Conservation (phyloP, 208 protist genomes). For the Naegleria gruberi region DNA sequence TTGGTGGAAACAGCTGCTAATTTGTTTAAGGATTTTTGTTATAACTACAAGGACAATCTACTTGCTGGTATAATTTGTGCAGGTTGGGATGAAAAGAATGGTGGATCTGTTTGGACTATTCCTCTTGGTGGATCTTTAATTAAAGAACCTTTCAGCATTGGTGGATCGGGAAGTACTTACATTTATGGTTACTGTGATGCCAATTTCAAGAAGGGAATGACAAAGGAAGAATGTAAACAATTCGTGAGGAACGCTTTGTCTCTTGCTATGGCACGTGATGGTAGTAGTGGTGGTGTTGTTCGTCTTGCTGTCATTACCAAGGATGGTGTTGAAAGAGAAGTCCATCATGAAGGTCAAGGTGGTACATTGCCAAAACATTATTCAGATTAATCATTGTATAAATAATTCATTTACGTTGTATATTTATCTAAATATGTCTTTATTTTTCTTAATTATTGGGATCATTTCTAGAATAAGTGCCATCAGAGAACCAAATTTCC, state of each 20-base stretch:
- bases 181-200: slow-evolving; percentile 96
- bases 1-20: slow-evolving; percentile 87
- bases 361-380: neutral
- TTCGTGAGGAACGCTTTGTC: slow-evolving; percentile 89
- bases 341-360: neutral
- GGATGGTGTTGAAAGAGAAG: slow-evolving; percentile 44
- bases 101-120: slow-evolving; percentile 92
- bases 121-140: slow-evolving; percentile 83
- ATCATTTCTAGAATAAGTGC: no score
- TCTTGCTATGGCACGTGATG: slow-evolving; percentile 94
- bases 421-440: no score
- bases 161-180: slow-evolving; percentile 93
- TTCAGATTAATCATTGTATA: no score
- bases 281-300: slow-evolving; percentile 94
- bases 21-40: slow-evolving; percentile 89
- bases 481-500: slow-evolving; percentile 35
- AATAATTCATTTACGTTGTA: no score
- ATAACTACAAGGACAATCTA: slow-evolving; percentile 91
- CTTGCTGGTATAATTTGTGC: slow-evolving; percentile 93
- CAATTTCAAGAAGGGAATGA: slow-evolving; percentile 91
- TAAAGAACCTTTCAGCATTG: slow-evolving; percentile 84
- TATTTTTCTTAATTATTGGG: no score
- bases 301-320: slow-evolving; percentile 75
- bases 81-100: slow-evolving; percentile 89
- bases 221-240: slow-evolving; percentile 80